These are phyloP conservation scores for Nowakowskiella sp. DNA, from an alignment of 192 early-diverging fungal species.

Conservation along the genomic window DNA sequence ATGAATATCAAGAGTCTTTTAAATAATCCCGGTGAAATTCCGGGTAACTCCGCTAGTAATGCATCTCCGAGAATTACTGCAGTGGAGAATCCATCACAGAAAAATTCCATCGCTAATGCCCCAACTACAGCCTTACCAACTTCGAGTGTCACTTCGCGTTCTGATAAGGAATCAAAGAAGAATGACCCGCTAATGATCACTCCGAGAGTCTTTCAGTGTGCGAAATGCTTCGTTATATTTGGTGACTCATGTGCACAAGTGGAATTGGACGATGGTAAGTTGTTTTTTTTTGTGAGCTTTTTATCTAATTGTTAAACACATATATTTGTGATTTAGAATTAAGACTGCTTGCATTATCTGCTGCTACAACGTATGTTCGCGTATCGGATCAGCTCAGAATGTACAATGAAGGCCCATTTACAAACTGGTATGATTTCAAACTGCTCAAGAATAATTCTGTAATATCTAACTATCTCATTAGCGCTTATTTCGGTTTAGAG, in stretches of 20 bases:
- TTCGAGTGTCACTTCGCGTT: not conserved
- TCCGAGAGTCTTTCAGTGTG: not conserved
- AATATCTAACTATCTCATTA: not conserved
- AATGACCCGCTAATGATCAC: too few species aligned
- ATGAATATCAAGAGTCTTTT: too few species aligned
- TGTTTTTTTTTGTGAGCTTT: not conserved
- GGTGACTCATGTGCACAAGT: not conserved
- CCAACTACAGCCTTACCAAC: not conserved
- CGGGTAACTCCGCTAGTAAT: too few species aligned
- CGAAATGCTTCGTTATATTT: not conserved
- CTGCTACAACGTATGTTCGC: not conserved
- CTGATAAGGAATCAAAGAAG: too few species aligned
- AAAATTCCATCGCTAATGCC: not conserved
- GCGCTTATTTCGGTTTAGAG: not conserved
- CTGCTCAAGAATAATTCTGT: not conserved
- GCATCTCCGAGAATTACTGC: too few species aligned
- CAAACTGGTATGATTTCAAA: not conserved
- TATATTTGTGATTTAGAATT: not conserved
- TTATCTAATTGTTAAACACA: not conserved
- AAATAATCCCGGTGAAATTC: too few species aligned
- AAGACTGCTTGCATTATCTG: not conserved
- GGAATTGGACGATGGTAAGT: not conserved
- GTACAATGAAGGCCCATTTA: not conserved
- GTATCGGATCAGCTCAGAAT: not conserved
- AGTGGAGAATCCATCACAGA: too few species aligned